Evolutionary conservation across 2,329 filamentous ascomycete species (phyloP).

Genomic region (Stachybotrys echinatus): DNA sequence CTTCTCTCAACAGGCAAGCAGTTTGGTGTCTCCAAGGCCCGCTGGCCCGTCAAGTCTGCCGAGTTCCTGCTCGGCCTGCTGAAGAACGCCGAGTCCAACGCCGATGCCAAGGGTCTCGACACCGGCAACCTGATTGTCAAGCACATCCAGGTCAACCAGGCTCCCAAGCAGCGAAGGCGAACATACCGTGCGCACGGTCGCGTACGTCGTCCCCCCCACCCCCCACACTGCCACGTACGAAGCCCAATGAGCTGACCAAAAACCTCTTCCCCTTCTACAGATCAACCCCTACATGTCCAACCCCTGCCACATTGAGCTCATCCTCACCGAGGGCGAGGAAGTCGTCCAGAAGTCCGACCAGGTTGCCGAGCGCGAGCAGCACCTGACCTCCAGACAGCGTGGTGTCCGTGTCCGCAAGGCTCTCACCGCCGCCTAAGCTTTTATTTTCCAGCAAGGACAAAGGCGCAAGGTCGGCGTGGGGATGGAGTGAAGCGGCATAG

Average conservation of each 20-base stretch:
- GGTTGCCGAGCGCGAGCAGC: constrained; percentile 61
- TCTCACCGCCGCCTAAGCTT: constrained; percentile 58
- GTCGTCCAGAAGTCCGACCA: constrained; percentile 92
- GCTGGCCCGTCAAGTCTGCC: constrained; percentile 99
- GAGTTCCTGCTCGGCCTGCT: constrained; percentile 96
- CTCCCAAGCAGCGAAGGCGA: constrained; percentile 96
- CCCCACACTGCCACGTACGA: too few species aligned
- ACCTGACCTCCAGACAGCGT: constrained; percentile 89
- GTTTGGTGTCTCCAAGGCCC: constrained; percentile 95
- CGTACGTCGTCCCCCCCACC: constrained; percentile 62
- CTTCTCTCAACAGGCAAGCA: constrained; percentile 83
- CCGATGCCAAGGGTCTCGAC: constrained; percentile 94
- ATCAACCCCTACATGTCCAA: constrained; percentile 99
- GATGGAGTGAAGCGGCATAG: constrained; percentile 9
- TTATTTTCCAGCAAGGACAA: too few species aligned
- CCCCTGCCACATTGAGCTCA: constrained; percentile 99
- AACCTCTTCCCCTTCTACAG: constrained; percentile 48
- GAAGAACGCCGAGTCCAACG: constrained; percentile 96
- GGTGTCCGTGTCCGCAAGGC: constrained; percentile 62
- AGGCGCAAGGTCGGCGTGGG: constrained; percentile 1
- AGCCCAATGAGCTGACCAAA: constrained; percentile 7
- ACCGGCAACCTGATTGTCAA: constrained; percentile 97
- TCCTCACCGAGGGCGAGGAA: constrained; percentile 97
- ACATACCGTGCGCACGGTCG: constrained; percentile 99
- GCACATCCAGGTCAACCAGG: constrained; percentile 99